Percentiles rank a stretch among this genome's conserved stretches.
Conservation (phyloP, 805 yeast species). For the Kazachstania bromeliacearum region DNA sequence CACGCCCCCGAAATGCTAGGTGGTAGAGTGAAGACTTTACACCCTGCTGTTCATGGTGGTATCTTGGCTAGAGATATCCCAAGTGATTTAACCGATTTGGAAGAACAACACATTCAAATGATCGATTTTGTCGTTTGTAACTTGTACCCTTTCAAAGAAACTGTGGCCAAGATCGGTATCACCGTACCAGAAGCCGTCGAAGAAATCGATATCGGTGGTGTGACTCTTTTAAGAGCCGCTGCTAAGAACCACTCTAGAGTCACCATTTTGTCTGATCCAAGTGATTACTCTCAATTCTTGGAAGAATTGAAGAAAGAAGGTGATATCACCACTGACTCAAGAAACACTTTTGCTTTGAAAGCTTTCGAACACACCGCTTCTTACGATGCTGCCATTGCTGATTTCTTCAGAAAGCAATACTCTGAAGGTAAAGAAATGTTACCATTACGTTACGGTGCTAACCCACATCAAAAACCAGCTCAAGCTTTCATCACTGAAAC, state of each 20-base stretch:
- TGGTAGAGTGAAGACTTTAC: slow-evolving; percentile 95
- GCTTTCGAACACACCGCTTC: slow-evolving; percentile 98
- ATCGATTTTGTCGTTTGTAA: slow-evolving; percentile 96
- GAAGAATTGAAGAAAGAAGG: slow-evolving; percentile 63
- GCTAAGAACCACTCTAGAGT: slow-evolving; percentile 97
- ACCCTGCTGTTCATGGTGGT: slow-evolving; percentile 98
- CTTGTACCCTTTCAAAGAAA: slow-evolving; percentile 95
- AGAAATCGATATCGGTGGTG: slow-evolving; percentile 97
- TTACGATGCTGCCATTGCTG: slow-evolving; percentile 90
- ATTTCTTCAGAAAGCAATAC: slow-evolving; percentile 94
- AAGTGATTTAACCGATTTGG: slow-evolving; percentile 77
- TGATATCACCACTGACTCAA: slow-evolving; percentile 58
- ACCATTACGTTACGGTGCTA: slow-evolving; percentile 95
- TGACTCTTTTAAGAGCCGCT: slow-evolving; percentile 92
- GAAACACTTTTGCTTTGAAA: slow-evolving; percentile 81
- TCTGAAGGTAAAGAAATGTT: slow-evolving; percentile 80
- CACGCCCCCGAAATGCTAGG: slow-evolving; percentile 98
- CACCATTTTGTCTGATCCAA: slow-evolving; percentile 87
- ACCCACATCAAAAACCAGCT: slow-evolving; percentile 98
- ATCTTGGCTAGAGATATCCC: slow-evolving; percentile 89
- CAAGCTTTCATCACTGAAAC: slow-evolving; percentile 87
- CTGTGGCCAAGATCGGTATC: slow-evolving; percentile 88
- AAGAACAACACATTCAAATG: slow-evolving; percentile 81
- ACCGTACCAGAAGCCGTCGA: slow-evolving; percentile 96
- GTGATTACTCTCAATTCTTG: slow-evolving; percentile 78